Base-by-base conservation (phyloP, 2,329 filamentous ascomycete species). In the Sporothrix schenckii region DNA sequence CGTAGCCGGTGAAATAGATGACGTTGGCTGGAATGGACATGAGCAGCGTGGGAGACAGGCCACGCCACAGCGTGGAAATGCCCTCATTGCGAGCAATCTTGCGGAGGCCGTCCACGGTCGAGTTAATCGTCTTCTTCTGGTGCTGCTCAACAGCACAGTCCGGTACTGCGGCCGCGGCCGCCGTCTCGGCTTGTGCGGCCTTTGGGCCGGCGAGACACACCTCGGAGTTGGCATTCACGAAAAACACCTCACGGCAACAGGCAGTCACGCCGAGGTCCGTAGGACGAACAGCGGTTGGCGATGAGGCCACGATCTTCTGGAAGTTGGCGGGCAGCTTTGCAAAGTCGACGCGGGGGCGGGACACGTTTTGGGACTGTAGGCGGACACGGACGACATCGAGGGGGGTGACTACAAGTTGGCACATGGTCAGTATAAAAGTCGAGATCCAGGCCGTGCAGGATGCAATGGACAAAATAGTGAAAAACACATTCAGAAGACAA, bases 1-100 rank as follows among this genome's bases (percentile, higher is more conserved):
- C 95, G 80, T 99, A 99, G 52, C 95, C 95, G 14, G 95, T 96
- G 77, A 98, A 97, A 81, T 99, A 99, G 74, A 99, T 98, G 75
- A 99, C 95, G 78, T 99, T 99, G 34, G 90, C 93, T 0, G 95
- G 95, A 6, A 99, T 87, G 0, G 93, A 90, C 95, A 99, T 99
- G 74, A 93, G 86, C 27, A 99, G 83, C 0, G 95, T 99, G 0
- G 95, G 94, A n/a, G 92, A 96, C 5, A 99, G 83, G 0, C 95
- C 95, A 72, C 95, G 88, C 94, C 95, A 99, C 49, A 99, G 81
- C 1, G 94, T 95, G 34, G 87, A 86, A 14, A 93, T 77, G 0
- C 95, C 95, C 81, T 99, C 95, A 78, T 98, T 93, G 63, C 92
- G 89, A 19, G 95, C 93, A 76, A 99, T 99, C 83, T 99, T 99